Evolutionary conservation across 257 asterid genomes (phyloP).

Genomic region (Nicotiana otophora): DNA sequence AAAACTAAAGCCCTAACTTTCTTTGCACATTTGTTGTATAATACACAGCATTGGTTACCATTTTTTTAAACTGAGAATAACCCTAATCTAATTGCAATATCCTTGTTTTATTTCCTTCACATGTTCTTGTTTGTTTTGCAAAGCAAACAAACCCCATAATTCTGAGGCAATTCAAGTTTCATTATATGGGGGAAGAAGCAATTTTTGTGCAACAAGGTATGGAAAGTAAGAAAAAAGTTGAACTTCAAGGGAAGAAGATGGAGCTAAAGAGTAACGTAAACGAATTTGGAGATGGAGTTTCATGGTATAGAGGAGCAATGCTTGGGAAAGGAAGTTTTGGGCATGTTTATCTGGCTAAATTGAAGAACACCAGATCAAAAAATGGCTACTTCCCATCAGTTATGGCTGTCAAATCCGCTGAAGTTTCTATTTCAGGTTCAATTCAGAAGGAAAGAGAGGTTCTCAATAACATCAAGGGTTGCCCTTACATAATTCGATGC

Average conservation of each 20-base stretch:
- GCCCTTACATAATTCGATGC: slow-evolving; percentile 56
- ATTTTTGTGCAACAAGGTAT: background rate
- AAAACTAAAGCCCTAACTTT: background rate
- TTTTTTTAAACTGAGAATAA: background rate
- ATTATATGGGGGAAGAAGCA: background rate
- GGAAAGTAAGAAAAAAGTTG: slow-evolving; percentile 10
- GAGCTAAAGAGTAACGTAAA: slow-evolving; percentile 24
- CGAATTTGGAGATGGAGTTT: slow-evolving; percentile 71
- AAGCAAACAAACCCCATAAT: background rate
- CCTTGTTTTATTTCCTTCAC: background rate
- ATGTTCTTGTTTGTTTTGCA: background rate
- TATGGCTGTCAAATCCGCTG: slow-evolving; percentile 97
- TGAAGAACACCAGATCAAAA: slow-evolving; percentile 70
- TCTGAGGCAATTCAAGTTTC: background rate
- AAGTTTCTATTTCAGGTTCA: slow-evolving; percentile 78
- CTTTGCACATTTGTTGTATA: background rate
- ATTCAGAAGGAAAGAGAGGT: slow-evolving; percentile 94
- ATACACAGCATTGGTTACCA: background rate
- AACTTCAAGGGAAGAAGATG: slow-evolving; percentile 7
- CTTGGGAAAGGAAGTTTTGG: slow-evolving; percentile 91
- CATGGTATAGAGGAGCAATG: slow-evolving; percentile 81
- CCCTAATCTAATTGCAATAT: background rate
- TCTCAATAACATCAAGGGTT: slow-evolving; percentile 51
- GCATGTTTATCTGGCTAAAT: slow-evolving; percentile 66
- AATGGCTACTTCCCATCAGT: slow-evolving; percentile 56